A percentile compares a stretch with the other conserved stretches of the same genome.
Conservation (phyloP, 2,329 filamentous ascomycete species). For the Aureobasidium leucospermi region DNA sequence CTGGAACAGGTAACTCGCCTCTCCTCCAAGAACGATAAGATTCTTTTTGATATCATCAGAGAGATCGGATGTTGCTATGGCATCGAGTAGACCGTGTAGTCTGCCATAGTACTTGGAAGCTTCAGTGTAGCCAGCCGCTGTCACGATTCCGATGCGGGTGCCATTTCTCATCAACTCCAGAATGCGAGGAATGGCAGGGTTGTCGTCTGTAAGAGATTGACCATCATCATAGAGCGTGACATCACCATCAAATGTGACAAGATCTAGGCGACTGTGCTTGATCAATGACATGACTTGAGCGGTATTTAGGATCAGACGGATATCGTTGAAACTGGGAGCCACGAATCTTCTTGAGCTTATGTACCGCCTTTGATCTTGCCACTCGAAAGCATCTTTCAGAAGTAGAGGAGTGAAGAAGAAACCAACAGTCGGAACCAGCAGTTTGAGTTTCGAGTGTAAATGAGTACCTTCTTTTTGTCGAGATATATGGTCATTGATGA, state of each 20-base stretch:
- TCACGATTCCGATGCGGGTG: slow-evolving; percentile 89
- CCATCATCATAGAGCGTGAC: slow-evolving; percentile 88
- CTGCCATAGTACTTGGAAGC: slow-evolving; percentile 79
- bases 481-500: slow-evolving; percentile 84
- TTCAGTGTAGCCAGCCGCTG: slow-evolving; percentile 88
- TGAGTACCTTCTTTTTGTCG: slow-evolving; percentile 57
- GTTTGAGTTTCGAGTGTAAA: slow-evolving; percentile 71
- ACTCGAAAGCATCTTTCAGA: slow-evolving; percentile 82
- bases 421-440: slow-evolving; percentile 86
- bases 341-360: slow-evolving; percentile 92
- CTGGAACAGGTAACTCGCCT: slow-evolving; percentile 90
- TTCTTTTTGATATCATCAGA: slow-evolving; percentile 63
- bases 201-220: slow-evolving; percentile 64
- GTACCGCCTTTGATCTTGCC: slow-evolving; percentile 76
- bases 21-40: slow-evolving; percentile 87
- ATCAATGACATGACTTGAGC: slow-evolving; percentile 91
- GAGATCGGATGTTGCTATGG: slow-evolving; percentile 59
- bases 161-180: slow-evolving; percentile 66
- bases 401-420: slow-evolving; percentile 85
- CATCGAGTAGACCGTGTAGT: slow-evolving; percentile 78
- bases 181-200: slow-evolving; percentile 65
- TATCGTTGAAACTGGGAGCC: slow-evolving; percentile 93
- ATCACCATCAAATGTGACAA: slow-evolving; percentile 96
- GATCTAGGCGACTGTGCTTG: slow-evolving; percentile 61
- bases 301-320: slow-evolving; percentile 86